Evolutionary conservation across 352 stramenopile genomes (phyloP).

Genomic region (Globisporangium parvum): DNA sequence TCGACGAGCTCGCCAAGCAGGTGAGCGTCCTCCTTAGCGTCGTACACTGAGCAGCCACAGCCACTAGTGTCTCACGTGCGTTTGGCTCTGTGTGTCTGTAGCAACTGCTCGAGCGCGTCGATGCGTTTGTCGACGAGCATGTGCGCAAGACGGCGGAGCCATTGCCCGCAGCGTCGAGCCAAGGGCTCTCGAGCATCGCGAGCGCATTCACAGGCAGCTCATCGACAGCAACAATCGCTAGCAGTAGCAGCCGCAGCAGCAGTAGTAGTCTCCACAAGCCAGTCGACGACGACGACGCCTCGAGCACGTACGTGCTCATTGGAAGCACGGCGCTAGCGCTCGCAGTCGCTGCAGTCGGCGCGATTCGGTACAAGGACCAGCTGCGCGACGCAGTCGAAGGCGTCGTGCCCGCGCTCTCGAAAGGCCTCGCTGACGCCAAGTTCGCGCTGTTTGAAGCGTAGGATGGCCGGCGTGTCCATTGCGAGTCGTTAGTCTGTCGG

Average conservation of each 20-base stretch:
- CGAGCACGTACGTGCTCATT: constrained; percentile 31
- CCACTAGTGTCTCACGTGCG: no score
- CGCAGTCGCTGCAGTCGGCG: constrained; percentile 34
- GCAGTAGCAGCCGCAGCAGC: not conserved
- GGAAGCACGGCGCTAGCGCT: constrained; percentile 43
- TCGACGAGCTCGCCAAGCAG: constrained; percentile 42
- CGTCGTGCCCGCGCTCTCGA: constrained; percentile 44
- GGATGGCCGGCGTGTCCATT: no score
- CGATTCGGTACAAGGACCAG: constrained; percentile 41
- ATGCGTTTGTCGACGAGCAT: constrained; percentile 18
- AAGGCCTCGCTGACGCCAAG: constrained; percentile 54
- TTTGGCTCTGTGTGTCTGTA: no score
- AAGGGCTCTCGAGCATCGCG: not conserved
- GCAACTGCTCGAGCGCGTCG: constrained; percentile 28
- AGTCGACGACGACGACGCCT: constrained; percentile 23
- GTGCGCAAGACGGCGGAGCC: not conserved
- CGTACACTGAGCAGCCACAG: no score
- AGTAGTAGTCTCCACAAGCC: not conserved
- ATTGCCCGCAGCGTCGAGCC: no score
- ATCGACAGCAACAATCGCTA: not conserved
- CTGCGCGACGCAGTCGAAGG: constrained; percentile 37
- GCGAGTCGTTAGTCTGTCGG: no score
- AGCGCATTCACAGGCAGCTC: not conserved
- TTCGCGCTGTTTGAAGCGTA: constrained; percentile 58
- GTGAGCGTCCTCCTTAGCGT: constrained; percentile 18